Evolutionary conservation across 164 flowering plant genomes (phyloP), one percentile per base, ranked within the genome.

Genomic region (Vitis amurensis): DNA sequence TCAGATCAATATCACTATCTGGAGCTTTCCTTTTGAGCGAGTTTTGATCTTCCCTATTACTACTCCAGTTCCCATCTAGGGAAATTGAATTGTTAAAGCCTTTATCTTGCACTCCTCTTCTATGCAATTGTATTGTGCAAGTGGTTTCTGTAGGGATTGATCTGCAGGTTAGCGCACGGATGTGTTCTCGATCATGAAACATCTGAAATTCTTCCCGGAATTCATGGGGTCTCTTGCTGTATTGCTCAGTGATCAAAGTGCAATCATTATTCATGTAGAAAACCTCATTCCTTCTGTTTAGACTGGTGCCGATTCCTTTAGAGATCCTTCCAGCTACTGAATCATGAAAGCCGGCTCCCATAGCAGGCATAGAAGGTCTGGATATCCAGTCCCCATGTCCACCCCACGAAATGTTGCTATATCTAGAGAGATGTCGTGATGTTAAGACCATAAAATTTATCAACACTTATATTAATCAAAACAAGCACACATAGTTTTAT

Each of bases 1-100:
- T 71, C 61, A 71, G 64, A 71, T 71, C 73, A 48, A 71, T 23
- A 2, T 64, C 63, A 17, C 50, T 27, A 15, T 70, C 47, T 2
- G 6, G 8, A 56, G 50, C 57, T 50, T 64, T 56, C 15, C 68
- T 63, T 29, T 64, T 71, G 1, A 23, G 10, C 1, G 11, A 11
- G 44, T 6, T 71, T 8, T 2, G 15, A 47, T 64, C 52, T 14
- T 68, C 64, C 9, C 9, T 29, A 44, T 17, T n/a, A 11, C 23
- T 23, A 11, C 58, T 50, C 64, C 64, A 59, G 17, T 50, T 30
- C 3, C 17, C 3, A 13, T 60, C 55, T 15, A 17, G 50, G 12
- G 23, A 23, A 9, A 1, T 49, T 8, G 64, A 48, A 59, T 59
- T 15, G 11, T 50, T 66, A 13, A 27, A 27, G 30, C 68, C 51